These are phyloP conservation scores for Aspergillus sojae DNA, from an alignment of 2,329 filamentous ascomycete species.

Conservation along the genomic window DNA sequence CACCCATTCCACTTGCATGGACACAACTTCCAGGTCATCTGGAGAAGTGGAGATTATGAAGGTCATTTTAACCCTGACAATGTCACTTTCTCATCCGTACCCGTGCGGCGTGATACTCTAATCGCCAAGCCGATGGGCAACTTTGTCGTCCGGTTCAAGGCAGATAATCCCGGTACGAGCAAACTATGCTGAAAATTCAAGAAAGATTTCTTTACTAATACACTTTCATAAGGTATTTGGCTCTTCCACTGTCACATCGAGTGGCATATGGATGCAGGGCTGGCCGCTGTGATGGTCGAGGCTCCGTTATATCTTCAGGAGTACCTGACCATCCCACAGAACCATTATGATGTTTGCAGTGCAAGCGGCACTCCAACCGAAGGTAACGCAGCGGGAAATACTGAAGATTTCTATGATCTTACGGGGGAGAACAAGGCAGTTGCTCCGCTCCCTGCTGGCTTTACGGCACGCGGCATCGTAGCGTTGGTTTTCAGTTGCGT, in stretches of 20 bases:
- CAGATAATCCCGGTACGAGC: slow-evolving; percentile 39
- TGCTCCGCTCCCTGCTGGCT: slow-evolving; percentile 64
- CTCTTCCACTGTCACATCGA: slow-evolving; percentile 81
- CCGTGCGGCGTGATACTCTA: slow-evolving; percentile 70
- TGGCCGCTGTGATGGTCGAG: slow-evolving; percentile 67
- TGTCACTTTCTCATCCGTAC: slow-evolving; percentile 53
- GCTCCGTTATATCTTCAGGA: slow-evolving; percentile 65
- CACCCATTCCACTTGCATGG: slow-evolving; percentile 58
- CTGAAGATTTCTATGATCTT: slow-evolving; percentile 64
- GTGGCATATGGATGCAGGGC: slow-evolving; percentile 71
- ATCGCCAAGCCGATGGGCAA: slow-evolving; percentile 67
- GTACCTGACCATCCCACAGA: slow-evolving; percentile 60
- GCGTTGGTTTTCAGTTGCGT: slow-evolving; percentile 74
- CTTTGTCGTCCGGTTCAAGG: slow-evolving; percentile 60
- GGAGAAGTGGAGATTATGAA: slow-evolving; percentile 55
- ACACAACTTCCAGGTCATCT: slow-evolving; percentile 68
- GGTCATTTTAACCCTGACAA: slow-evolving; percentile 29
- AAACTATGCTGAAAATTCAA: too few relatives aligned
- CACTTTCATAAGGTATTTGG: slow-evolving; percentile 54
- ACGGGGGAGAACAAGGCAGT: slow-evolving; percentile 61
- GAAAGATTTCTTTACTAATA: too few relatives aligned
- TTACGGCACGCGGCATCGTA: slow-evolving; percentile 71
- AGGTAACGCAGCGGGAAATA: slow-evolving; percentile 79
- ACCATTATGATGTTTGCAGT: slow-evolving; percentile 63
- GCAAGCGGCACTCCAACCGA: slow-evolving; percentile 52